A percentile compares a stretch with the other conserved stretches of the same genome.
Conservation (phyloP, 208 protist genomes). For the Acanthamoeba triangularis region DNA sequence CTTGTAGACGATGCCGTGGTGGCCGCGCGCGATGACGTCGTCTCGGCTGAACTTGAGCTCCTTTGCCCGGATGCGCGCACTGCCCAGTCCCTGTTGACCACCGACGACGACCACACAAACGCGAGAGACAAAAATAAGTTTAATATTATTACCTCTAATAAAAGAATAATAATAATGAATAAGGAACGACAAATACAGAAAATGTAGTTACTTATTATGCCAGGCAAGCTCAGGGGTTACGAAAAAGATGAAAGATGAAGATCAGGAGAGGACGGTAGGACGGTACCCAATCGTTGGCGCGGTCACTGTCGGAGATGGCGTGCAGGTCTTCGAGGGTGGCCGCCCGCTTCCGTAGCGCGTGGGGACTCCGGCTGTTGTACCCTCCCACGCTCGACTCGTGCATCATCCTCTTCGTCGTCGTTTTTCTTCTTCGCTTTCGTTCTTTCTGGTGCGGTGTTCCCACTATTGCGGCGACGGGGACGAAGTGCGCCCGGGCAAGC, state of each 20-base stretch:
- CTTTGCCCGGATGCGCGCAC: background rate
- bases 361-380: background rate
- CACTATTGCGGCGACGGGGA: too few species aligned
- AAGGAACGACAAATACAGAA: too few species aligned
- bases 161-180: too few species aligned
- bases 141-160: too few species aligned
- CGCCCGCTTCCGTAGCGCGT: background rate
- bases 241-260: too few species aligned
- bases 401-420: background rate
- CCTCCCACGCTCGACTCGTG: background rate
- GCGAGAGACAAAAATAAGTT: background rate
- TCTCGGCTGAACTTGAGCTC: conserved; percentile 12
- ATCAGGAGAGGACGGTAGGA: background rate
- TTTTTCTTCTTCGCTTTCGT: background rate
- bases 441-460: too few species aligned
- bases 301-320: conserved; percentile 45
- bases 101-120: too few species aligned
- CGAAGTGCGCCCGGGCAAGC: too few species aligned
- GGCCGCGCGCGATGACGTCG: conserved; percentile 7
- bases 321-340: conserved; percentile 28
- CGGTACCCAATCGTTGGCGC: conserved; percentile 30
- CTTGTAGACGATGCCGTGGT: conserved; percentile 45
- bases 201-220: too few species aligned
- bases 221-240: too few species aligned
- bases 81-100: background rate